Base-by-base conservation (phyloP, 495 filamentous ascomycete genomes). In the Viridothelium virens region DNA sequence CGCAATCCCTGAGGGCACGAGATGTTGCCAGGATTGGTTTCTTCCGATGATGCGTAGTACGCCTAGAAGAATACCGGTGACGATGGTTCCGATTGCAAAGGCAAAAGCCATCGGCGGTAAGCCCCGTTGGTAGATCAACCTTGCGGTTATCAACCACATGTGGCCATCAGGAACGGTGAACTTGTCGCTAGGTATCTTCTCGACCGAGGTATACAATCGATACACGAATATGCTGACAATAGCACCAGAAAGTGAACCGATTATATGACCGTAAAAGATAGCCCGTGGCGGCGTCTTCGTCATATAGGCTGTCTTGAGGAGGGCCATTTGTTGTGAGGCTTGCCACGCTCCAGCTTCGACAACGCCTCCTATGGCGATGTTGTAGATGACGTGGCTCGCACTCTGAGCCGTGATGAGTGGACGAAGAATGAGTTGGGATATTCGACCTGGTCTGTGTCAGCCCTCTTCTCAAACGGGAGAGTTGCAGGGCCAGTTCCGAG, bases 341-440 rank as follows among this genome's bases (percentile, higher is more conserved):
- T 59, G 53, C 53, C 53, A 59, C 31, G 53, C 53, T 59, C 53
- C 53, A 59, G 53, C 25, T 59, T 59, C 53, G 53, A 59, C 5
- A 14, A 59, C 53, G 18, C 53, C 53, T 59, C 31, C 53, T 10
- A 59, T n/a, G 6, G 53, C 53, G 18, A 59, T 59, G 31, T 59
- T 59, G 31, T 59, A 36, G 31, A 59, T 14, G 7, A 36, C 31
- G 31, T 59, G 53, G 6, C 18, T 59, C 36, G 5, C 53, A 14
- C 3, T 9, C 5, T 18, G 2, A 7, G 53, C 5, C 18, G 14
- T 18, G 18, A 36, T 33, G 53, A 59, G 14, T 7, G 53, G 53
- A 59, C 53, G 53, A 7, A 59, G 31, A 2, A 59, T 34, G 31
- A 59, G 1, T 59, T 59, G 53, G 36, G 53, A 59, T 59, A 59